A percentile compares a stretch with the other conserved stretches of the same genome.
phyloP scores from a whole-genome alignment of 78 protist genomes.

The Speleostelium caveatum region DNA sequence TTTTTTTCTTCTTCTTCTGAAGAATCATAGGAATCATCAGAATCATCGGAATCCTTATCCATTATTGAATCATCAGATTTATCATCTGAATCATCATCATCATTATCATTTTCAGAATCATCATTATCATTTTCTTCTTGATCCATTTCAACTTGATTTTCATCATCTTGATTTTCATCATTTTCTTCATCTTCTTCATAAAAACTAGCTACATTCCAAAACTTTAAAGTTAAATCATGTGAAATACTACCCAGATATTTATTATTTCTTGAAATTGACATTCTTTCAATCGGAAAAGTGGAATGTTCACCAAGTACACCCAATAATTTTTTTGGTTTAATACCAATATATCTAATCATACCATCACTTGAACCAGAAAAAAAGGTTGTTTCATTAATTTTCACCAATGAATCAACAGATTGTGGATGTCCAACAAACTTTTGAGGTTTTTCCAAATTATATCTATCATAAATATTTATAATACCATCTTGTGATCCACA shows the following conservation, averaged over 20 bases:
- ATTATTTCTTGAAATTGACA: conserved; percentile 57
- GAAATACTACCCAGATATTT: conserved; percentile 66
- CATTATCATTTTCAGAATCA: neutral
- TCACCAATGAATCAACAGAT: conserved; percentile 66
- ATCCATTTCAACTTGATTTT: neutral
- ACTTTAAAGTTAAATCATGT: conserved; percentile 61
- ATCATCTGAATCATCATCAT: conserved; percentile 26
- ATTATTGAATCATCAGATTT: conserved; percentile 13
- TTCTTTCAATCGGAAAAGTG: conserved; percentile 50
- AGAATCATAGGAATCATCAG: neutral
- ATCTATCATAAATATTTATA: conserved; percentile 35
- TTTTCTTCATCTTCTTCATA: conserved; percentile 37
- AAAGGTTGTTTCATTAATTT: conserved; percentile 17
- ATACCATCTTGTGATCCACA: conserved; percentile 78
- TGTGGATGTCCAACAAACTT: conserved; percentile 72
- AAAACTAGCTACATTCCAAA: conserved; percentile 62
- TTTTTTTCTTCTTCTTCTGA: neutral
- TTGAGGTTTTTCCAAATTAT: conserved; percentile 42
- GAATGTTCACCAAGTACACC: conserved; percentile 76
- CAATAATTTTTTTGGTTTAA: conserved; percentile 48
- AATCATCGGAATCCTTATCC: neutral
- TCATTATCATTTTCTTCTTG: conserved; percentile 15
- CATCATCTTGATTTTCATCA: conserved; percentile 10
- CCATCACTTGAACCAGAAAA: conserved; percentile 76
- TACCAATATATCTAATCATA: conserved; percentile 63